Percentiles rank a stretch among this genome's conserved stretches.
These are phyloP conservation scores for Corymbia maculata DNA, from an alignment of 345 rosid species.

Conservation along the genomic window DNA sequence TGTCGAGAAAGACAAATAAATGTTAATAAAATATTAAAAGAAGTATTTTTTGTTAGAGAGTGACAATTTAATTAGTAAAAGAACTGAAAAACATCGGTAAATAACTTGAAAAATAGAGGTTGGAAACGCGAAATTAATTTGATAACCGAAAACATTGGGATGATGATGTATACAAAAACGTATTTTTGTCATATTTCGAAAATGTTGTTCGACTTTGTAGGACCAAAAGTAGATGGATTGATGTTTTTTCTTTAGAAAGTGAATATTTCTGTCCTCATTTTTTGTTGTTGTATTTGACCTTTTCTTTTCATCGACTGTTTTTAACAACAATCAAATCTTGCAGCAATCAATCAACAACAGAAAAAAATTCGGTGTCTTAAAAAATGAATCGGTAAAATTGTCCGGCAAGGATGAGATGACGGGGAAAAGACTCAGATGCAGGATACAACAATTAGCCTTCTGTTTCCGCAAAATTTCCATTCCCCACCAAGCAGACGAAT, in stretches of 20 bases:
- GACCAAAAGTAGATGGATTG: not conserved
- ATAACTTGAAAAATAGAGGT: not conserved
- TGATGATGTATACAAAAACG: not conserved
- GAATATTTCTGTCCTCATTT: not conserved
- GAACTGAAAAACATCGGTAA: not conserved
- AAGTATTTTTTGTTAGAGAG: too few species aligned
- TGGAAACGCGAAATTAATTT: not conserved
- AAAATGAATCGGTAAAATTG: not conserved
- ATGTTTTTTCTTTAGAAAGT: not conserved
- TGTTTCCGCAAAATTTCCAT: not conserved
- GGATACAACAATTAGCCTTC: not conserved
- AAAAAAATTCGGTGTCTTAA: not conserved
- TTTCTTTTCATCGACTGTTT: not conserved
- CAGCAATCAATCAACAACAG: not conserved
- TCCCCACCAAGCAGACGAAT: not conserved
- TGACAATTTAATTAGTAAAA: too few species aligned
- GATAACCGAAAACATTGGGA: not conserved
- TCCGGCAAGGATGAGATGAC: not conserved
- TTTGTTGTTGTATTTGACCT: not conserved
- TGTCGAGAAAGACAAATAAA: too few species aligned
- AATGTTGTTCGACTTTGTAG: not conserved
- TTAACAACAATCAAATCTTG: not conserved
- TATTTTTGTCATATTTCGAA: not conserved
- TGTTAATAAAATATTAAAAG: too few species aligned
- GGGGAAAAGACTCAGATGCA: not conserved